These are phyloP conservation scores for Escallonia herrerae DNA, from an alignment of 129 eudicot species.

Conservation along the genomic window DNA sequence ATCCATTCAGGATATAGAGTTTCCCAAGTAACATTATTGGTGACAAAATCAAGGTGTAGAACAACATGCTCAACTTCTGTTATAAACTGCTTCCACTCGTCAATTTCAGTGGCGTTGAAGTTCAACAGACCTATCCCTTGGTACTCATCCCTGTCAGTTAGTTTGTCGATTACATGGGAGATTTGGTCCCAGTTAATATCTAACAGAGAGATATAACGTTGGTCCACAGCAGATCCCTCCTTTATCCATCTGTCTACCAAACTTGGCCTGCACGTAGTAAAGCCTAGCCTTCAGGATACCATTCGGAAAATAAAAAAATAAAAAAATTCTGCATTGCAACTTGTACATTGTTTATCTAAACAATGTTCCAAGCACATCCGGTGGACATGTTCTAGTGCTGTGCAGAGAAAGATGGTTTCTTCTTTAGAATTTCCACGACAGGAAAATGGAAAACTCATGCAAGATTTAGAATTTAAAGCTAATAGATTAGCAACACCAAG, in stretches of 20 bases:
- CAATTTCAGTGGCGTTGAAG: slow-evolving; percentile 57
- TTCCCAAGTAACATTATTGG: slow-evolving; percentile 64
- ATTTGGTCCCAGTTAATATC: slow-evolving; percentile 63
- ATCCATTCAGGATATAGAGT: slow-evolving; percentile 91
- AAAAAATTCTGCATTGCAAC: too few relatives aligned
- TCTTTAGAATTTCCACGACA: not conserved
- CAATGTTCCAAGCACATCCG: not conserved
- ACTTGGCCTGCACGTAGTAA: slow-evolving; percentile 21
- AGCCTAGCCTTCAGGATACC: not conserved
- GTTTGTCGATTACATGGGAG: slow-evolving; percentile 34
- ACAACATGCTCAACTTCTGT: slow-evolving; percentile 60
- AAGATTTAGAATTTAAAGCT: not conserved
- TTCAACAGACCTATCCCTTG: slow-evolving; percentile 74
- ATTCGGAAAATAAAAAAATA: too few relatives aligned
- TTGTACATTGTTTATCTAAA: too few relatives aligned
- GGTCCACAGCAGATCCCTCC: slow-evolving; percentile 30
- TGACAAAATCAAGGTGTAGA: slow-evolving; percentile 46
- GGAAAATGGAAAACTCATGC: not conserved
- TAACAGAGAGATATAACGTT: slow-evolving; percentile 44
- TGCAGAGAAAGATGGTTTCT: not conserved
- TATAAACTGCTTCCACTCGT: slow-evolving; percentile 56
- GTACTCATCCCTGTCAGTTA: slow-evolving; percentile 57
- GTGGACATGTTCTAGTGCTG: not conserved
- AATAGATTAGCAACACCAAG: not conserved
- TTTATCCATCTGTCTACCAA: slow-evolving; percentile 28